Evolutionary conservation across 2,329 filamentous ascomycete species (phyloP).

Genomic region (Rhexocercosporidium sp.): DNA sequence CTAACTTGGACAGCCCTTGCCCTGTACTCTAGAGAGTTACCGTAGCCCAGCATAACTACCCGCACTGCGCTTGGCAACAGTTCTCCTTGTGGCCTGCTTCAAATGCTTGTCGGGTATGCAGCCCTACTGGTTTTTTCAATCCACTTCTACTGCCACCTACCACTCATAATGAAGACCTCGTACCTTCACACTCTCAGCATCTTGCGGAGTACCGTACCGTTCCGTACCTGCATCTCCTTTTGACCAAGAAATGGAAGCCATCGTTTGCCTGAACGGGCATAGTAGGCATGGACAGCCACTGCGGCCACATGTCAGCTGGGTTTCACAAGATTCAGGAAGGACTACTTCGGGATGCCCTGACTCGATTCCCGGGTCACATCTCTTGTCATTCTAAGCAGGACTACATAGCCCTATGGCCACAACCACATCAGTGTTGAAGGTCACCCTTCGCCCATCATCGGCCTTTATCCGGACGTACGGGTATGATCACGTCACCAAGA

Average conservation of each 20-base stretch:
- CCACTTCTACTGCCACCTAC: conserved; percentile 2
- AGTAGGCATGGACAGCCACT: background rate
- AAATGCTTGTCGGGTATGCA: background rate
- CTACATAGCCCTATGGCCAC: background rate
- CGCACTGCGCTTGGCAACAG: background rate
- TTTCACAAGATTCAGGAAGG: background rate
- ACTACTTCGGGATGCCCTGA: background rate
- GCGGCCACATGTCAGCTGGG: background rate
- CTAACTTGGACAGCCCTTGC: background rate
- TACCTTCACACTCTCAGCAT: background rate
- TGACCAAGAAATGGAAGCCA: background rate
- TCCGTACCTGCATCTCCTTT: conserved; percentile 2
- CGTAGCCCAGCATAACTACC: background rate
- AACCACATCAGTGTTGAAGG: background rate
- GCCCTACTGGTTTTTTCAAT: background rate
- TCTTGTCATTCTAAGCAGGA: conserved; percentile 6
- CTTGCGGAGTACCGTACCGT: background rate
- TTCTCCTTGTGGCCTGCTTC: background rate
- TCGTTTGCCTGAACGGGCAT: conserved; percentile 3
- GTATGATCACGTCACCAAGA: conserved; percentile 8
- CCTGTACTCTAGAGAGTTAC: background rate
- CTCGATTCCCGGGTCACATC: background rate
- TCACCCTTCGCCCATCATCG: background rate
- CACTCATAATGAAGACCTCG: background rate
- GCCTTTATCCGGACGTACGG: conserved; percentile 1